phyloP scores from a whole-genome alignment of 148 eudicot species.

The Rhododendron ferrugineum region DNA sequence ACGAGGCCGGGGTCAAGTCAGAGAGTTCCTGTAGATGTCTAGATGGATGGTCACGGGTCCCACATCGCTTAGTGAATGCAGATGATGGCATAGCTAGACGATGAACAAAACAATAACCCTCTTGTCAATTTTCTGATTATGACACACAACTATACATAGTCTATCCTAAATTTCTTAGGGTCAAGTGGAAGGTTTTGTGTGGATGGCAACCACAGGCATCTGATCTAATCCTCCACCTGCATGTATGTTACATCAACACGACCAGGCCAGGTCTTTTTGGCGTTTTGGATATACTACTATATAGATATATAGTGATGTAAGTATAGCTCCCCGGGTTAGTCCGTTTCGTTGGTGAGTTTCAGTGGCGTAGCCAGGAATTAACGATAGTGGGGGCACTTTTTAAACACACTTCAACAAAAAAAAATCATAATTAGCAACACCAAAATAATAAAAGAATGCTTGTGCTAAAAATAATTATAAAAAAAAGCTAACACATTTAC shows the following conservation, averaged over 20 bases:
- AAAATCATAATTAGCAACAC: no score
- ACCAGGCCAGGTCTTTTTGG: background rate
- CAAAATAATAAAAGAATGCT: no score
- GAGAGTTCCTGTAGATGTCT: no score
- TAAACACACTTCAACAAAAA: no score
- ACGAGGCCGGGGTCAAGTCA: no score
- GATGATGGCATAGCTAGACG: background rate
- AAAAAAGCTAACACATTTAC: no score
- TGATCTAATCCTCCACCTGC: background rate
- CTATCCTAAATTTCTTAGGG: background rate
- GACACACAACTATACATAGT: background rate
- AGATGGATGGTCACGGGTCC: background rate
- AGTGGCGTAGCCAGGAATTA: no score
- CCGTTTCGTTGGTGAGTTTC: no score
- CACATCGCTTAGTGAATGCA: background rate
- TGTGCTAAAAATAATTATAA: no score
- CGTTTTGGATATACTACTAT: background rate
- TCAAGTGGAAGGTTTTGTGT: background rate
- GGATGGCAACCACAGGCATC: background rate
- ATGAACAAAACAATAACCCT: background rate
- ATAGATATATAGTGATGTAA: no score
- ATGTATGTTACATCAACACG: background rate
- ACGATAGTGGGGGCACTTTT: no score
- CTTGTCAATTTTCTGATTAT: background rate
- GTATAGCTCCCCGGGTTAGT: no score